A percentile compares a stretch with the other conserved stretches of the same genome.
phyloP scores from a whole-genome alignment of 345 rosid species.

The Citrus reticulata region DNA sequence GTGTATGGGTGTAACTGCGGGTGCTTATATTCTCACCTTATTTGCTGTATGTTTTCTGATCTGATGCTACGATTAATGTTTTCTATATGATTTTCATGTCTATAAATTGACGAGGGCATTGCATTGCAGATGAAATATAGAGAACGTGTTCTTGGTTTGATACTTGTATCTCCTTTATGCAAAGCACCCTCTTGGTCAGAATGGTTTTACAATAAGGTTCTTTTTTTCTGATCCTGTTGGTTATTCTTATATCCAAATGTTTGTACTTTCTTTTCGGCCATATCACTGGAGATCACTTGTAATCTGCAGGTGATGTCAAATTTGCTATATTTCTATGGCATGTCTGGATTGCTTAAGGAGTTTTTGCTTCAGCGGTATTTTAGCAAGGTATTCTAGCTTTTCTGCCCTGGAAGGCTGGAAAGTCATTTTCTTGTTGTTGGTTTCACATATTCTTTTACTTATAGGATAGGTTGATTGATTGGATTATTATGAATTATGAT shows the following conservation, averaged over 20 bases:
- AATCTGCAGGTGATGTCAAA: conserved; percentile 56
- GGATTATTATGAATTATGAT: conserved; percentile 18
- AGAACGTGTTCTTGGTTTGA: conserved; percentile 87
- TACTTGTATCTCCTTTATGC: conserved; percentile 90
- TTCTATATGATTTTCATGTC: background rate
- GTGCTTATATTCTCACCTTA: conserved; percentile 84
- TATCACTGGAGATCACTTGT: conserved; percentile 3
- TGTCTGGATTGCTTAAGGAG: conserved; percentile 82
- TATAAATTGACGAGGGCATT: conserved; percentile 13
- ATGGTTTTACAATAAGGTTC: conserved; percentile 86
- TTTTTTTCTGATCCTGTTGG: background rate
- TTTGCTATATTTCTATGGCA: conserved; percentile 82
- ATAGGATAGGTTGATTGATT: conserved; percentile 2
- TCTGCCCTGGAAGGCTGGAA: background rate
- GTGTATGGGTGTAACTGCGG: conserved; percentile 97
- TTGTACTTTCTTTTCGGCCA: background rate
- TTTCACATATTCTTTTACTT: background rate
- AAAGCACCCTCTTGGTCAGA: conserved; percentile 93
- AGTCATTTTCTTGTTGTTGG: background rate
- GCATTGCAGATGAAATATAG: conserved; percentile 79
- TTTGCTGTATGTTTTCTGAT: conserved; percentile 66
- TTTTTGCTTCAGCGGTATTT: conserved; percentile 82
- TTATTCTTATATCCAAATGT: background rate
- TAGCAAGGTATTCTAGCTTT: conserved; percentile 65
- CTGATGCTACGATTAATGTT: background rate